Conservation (phyloP, 129 eudicot genomes). For the Pseudognaphalium luteoalbum region DNA sequence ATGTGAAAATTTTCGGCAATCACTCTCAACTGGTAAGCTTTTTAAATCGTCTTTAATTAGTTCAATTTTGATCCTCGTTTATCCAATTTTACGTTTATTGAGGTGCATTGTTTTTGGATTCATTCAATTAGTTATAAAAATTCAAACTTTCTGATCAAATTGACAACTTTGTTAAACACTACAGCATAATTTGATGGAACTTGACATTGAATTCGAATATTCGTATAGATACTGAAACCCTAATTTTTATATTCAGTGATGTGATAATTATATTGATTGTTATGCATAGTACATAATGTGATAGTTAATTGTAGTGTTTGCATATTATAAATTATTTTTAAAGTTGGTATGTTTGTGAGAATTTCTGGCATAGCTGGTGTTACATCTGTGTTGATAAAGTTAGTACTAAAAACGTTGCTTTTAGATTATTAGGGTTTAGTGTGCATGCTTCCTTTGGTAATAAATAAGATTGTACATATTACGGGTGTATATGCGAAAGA, state of each 20-base stretch:
- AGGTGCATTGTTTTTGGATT: background rate
- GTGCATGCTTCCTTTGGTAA: conserved; percentile 7
- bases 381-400: background rate
- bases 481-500: conserved; percentile 3
- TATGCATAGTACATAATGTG: background rate
- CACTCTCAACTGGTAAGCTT: conserved; percentile 18
- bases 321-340: background rate
- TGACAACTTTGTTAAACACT: conserved; percentile 3
- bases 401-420: background rate
- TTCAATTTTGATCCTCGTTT: background rate
- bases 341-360: background rate
- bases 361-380: background rate
- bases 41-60: background rate
- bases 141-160: conserved; percentile 3
- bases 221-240: conserved; percentile 23
- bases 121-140: background rate
- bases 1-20: background rate
- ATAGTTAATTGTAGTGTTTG: background rate
- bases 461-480: background rate
- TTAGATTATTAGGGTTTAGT: background rate
- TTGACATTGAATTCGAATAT: conserved; percentile 16
- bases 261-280: background rate
- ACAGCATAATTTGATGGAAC: background rate
- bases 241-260: conserved; percentile 7
- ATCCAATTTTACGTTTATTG: background rate